These are phyloP conservation scores for Rhodotorula toruloides DNA, from an alignment of 768 basidiomycete genomes.

Conservation along the genomic window DNA sequence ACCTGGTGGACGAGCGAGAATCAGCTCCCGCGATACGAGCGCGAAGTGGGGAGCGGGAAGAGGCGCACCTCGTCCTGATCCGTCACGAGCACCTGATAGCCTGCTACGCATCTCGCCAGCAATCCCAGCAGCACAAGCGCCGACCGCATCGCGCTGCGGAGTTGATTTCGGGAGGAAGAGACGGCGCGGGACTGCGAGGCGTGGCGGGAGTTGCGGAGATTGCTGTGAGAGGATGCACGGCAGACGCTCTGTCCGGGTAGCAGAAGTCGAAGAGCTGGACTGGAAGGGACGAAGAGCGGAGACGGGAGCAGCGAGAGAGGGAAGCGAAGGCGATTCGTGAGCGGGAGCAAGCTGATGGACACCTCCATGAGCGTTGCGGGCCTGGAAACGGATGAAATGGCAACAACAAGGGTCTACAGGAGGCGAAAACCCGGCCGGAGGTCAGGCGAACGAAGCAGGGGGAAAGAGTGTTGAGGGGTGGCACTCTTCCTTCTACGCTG, in stretches of 20 bases:
- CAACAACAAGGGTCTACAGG: neutral
- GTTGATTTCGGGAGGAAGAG: neutral
- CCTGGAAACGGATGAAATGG: no score
- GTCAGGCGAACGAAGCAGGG: neutral
- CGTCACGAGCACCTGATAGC: slow-evolving; percentile 28
- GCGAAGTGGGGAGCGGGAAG: neutral
- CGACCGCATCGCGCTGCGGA: neutral
- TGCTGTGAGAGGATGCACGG: no score
- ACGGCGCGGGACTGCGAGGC: neutral
- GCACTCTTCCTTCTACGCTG: no score
- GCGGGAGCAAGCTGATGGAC: no score
- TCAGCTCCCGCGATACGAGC: slow-evolving; percentile 57
- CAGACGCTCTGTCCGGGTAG: no score
- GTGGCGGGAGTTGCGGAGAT: neutral
- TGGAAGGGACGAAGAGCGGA: no score
- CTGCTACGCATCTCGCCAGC: neutral
- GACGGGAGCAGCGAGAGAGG: no score
- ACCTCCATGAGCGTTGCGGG: no score
- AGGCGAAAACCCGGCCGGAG: no score
- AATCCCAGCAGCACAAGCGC: neutral
- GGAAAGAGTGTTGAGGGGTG: no score
- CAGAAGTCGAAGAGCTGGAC: no score
- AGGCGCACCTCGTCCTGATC: slow-evolving; percentile 15
- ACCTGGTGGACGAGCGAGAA: slow-evolving; percentile 63
- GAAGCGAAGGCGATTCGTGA: no score